A percentile compares a stretch with the other conserved stretches of the same genome.
Conservation (phyloP, 202 grass and related monocot genomes). For the Bolboschoenoplectus hybrid region DNA sequence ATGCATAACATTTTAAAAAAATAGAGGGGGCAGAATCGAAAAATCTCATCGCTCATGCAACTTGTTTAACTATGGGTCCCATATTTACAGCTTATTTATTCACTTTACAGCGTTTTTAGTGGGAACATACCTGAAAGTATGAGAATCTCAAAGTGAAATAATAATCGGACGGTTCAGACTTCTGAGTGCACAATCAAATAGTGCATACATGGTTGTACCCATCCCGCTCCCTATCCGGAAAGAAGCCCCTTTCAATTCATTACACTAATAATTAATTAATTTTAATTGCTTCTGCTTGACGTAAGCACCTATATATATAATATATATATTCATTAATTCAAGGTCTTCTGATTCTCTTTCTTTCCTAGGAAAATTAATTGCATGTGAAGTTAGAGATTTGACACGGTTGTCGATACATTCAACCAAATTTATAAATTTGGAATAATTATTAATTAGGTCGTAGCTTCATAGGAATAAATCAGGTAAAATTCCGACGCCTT, state of each 20-base stretch:
- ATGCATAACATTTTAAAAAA: too few relatives aligned
- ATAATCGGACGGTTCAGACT: too few relatives aligned
- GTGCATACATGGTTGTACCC: background rate
- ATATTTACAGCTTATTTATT: too few relatives aligned
- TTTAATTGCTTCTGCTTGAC: constrained; percentile 29
- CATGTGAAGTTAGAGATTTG: background rate
- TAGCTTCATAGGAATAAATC: background rate
- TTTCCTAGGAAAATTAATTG: background rate
- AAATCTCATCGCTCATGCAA: too few relatives aligned
- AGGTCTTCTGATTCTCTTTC: background rate
- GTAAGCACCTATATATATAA: background rate
- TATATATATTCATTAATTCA: background rate
- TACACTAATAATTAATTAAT: background rate
- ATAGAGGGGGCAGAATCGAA: too few relatives aligned
- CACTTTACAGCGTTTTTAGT: too few relatives aligned
- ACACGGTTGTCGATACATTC: constrained; percentile 1
- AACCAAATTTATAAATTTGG: background rate
- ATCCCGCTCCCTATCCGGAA: background rate
- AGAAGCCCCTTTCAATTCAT: background rate
- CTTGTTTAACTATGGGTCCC: too few relatives aligned
- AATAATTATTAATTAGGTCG: background rate
- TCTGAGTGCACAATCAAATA: too few relatives aligned
- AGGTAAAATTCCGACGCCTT: background rate
- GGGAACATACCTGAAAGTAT: too few relatives aligned
- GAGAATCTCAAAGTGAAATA: too few relatives aligned